Percentiles rank a stretch among this genome's conserved stretches.
Evolutionary conservation across 176 grass and related monocot genomes (phyloP).

Genomic region (Triticum monococcum): DNA sequence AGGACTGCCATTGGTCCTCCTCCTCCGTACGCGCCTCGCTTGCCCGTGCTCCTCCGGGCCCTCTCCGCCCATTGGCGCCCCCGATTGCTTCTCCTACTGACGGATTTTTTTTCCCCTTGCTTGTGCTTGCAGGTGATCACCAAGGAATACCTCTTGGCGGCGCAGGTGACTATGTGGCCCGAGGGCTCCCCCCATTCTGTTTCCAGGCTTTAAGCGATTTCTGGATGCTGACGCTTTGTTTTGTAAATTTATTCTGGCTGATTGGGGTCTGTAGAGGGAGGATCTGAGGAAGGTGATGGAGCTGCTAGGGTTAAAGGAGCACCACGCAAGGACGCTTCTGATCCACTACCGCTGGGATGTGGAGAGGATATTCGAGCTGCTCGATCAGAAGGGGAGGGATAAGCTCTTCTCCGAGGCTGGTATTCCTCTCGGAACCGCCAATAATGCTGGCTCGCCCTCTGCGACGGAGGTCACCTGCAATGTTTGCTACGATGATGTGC

Average conservation of each 20-base stretch:
- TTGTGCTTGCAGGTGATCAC: constrained; percentile 80
- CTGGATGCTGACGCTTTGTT: background rate
- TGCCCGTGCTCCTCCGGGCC: background rate
- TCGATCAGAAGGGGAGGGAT: constrained; percentile 86
- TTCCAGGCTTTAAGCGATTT: constrained; percentile 16
- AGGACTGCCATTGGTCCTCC: constrained; percentile 80
- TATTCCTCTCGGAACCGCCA: constrained; percentile 42
- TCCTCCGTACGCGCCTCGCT: constrained; percentile 40
- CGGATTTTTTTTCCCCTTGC: background rate
- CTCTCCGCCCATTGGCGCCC: background rate
- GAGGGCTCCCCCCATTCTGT: constrained; percentile 13
- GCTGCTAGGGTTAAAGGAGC: constrained; percentile 72
- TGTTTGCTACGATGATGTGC: constrained; percentile 83
- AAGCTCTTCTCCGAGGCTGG: constrained; percentile 82
- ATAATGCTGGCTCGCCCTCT: constrained; percentile 29
- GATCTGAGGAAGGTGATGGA: constrained; percentile 95
- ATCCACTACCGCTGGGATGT: constrained; percentile 96
- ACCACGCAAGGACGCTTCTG: constrained; percentile 87
- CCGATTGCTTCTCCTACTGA: constrained; percentile 19
- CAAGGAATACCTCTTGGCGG: constrained; percentile 77
- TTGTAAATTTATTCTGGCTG: background rate
- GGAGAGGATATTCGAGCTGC: constrained; percentile 91
- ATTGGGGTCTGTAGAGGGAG: constrained; percentile 53
- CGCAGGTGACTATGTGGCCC: constrained; percentile 57
- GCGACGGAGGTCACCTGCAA: constrained; percentile 44